Evolutionary conservation across 441 rosid species (phyloP), one percentile per base, ranked within the genome.

Genomic region (Lepidium campestre): DNA sequence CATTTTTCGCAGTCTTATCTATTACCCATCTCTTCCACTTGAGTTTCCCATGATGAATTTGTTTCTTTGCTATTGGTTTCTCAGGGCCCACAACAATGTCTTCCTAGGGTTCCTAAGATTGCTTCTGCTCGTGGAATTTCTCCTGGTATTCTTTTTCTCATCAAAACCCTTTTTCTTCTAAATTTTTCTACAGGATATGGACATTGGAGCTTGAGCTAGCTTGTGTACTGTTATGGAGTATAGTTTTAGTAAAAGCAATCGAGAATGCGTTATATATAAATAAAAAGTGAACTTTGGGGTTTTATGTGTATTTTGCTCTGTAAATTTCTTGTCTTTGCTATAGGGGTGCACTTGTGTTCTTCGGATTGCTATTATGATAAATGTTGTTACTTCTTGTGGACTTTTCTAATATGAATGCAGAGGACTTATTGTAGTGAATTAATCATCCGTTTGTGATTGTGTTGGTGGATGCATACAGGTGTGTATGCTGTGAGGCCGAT

Each of bases 11-110:
- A 59, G 4, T 44, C 27, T 53, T 47, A 12, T 40, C 49, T 7
- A 18, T 27, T 44, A 14, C 76, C 40, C 52, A 19, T 71, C 18
- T 53, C 41, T 32, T 7, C 34, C 11, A 59, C 6, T 46, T 49
- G 41, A n/a, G 46, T 53, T 67, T 67, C 44, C 70, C 62, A 68
- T 71, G 2, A 20, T 42, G 44, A 20, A 18, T 68, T 59, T 70
- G 49, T 40, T 46, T 58, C 59, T 62, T 77, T 79, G 35, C 77
- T 41, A 29, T 71, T 75, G 17, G 56, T 39, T 73, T 55, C 25
- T 54, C 86, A 92, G 96, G 88, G 85, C 27, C 83, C 81, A 53
- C 76, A 58, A 52, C 88, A 72, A 46, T 73, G 81, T 74, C 78
- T 81, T 42, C 47, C 69, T 42, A 60, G 78, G 78, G 70, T 54